These are phyloP conservation scores for Thelonectria olida DNA, from an alignment of 2,329 filamentous ascomycete genomes.

Conservation along the genomic window DNA sequence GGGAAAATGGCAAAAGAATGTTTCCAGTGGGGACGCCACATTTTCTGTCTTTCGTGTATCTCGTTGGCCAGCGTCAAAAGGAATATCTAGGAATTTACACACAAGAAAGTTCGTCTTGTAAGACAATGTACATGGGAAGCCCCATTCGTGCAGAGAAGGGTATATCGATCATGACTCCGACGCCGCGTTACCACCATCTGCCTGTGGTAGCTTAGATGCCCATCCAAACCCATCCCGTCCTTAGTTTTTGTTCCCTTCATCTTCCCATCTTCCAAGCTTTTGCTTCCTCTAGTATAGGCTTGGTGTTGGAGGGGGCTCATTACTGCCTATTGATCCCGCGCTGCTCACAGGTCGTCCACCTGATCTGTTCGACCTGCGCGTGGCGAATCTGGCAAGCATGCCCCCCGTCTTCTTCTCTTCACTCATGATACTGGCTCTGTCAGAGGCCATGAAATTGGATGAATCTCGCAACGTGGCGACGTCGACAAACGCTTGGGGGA, in stretches of 20 bases:
- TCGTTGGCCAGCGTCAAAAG: not conserved
- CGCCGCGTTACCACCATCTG: slow-evolving; percentile 13
- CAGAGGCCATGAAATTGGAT: slow-evolving; percentile 31
- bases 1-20: not conserved
- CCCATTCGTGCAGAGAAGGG: slow-evolving; percentile 18
- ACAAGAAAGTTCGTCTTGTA: slow-evolving; percentile 11
- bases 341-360: slow-evolving; percentile 45
- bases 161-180: slow-evolving; percentile 27
- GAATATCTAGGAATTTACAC: not conserved
- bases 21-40: not conserved
- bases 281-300: slow-evolving; percentile 21
- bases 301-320: slow-evolving; percentile 37
- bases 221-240: slow-evolving; percentile 12
- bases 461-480: slow-evolving; percentile 54
- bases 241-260: not conserved
- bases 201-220: slow-evolving; percentile 9
- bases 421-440: slow-evolving; percentile 43
- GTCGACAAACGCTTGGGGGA: slow-evolving; percentile 61
- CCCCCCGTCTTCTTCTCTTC: slow-evolving; percentile 47
- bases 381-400: slow-evolving; percentile 48
- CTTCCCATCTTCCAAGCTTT: not conserved
- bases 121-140: slow-evolving; percentile 13
- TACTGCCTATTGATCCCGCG: slow-evolving; percentile 45
- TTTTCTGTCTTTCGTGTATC: not conserved
- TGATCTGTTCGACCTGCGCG: slow-evolving; percentile 40